These are phyloP conservation scores for Rutstroemia sydowiana DNA, from an alignment of 2,329 filamentous ascomycete species.

Conservation along the genomic window DNA sequence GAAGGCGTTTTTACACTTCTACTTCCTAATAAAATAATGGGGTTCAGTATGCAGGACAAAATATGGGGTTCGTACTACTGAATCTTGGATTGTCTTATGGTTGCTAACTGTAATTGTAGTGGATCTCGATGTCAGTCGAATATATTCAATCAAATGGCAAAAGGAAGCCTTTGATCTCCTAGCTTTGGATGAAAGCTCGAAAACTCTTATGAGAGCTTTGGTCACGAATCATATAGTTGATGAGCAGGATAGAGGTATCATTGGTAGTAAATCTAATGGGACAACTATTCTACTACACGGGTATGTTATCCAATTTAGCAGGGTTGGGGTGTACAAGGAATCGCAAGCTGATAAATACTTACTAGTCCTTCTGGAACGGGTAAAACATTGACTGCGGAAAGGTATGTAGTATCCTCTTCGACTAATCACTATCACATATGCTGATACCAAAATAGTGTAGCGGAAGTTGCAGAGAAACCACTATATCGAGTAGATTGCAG, in stretches of 20 bases:
- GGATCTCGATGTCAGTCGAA: conserved; percentile 8
- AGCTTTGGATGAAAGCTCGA: conserved; percentile 1
- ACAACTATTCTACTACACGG: conserved; percentile 6
- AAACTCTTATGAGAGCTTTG: conserved; percentile 3
- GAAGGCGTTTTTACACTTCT: conserved; percentile 8
- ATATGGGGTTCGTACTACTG: conserved; percentile 3
- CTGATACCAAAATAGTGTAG: neutral
- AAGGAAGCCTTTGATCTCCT: conserved; percentile 8
- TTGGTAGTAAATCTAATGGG: neutral
- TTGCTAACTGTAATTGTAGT: neutral
- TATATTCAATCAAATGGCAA: conserved; percentile 6
- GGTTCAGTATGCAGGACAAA: conserved; percentile 8
- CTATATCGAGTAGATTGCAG: conserved; percentile 3
- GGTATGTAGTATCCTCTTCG: neutral
- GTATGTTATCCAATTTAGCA: neutral
- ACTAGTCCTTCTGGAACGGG: conserved; percentile 6
- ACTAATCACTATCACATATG: neutral
- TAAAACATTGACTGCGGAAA: conserved; percentile 7
- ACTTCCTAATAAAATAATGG: neutral
- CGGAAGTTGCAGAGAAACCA: conserved; percentile 1
- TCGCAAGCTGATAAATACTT: neutral
- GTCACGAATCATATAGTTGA: conserved; percentile 8
- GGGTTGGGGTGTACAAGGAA: too few relatives aligned
- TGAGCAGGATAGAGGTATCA: neutral
- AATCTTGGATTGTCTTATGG: too few relatives aligned